phyloP scores from a whole-genome alignment of 441 rosid genomes.

The Erodium moschatum region DNA sequence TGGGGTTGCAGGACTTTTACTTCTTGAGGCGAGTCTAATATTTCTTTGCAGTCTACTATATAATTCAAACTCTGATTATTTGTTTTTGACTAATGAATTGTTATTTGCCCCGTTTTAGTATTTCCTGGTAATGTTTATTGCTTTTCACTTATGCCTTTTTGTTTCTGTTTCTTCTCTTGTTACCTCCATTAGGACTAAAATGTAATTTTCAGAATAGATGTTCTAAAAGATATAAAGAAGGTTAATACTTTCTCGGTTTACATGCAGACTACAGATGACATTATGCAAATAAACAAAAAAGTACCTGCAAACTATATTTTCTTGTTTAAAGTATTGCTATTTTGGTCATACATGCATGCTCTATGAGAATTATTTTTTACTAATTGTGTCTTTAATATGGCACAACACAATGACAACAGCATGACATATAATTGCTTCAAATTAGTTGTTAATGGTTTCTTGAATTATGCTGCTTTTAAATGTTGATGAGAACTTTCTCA shows the following conservation, averaged over 20 bases:
- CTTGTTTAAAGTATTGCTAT: background rate
- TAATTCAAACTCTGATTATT: background rate
- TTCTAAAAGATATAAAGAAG: background rate
- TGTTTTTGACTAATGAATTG: background rate
- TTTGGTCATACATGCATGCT: background rate
- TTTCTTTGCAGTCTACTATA: background rate
- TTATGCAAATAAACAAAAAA: background rate
- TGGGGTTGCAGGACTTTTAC: conserved; percentile 74
- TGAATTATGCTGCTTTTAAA: conserved; percentile 2
- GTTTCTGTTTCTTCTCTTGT: background rate
- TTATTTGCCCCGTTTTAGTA: background rate
- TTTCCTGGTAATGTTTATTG: background rate
- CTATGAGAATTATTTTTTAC: background rate
- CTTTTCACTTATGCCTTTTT: background rate
- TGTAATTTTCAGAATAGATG: background rate
- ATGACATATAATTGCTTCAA: background rate
- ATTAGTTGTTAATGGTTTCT: background rate
- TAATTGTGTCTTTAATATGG: background rate
- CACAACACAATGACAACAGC: background rate
- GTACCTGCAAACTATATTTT: background rate
- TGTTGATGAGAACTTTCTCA: conserved; percentile 23
- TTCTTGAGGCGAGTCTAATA: conserved; percentile 55
- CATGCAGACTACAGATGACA: background rate
- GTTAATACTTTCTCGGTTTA: background rate
- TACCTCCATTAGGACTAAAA: background rate